Base-by-base conservation (phyloP, 2,329 filamentous ascomycete genomes). In the Neofusicoccum sp. region DNA sequence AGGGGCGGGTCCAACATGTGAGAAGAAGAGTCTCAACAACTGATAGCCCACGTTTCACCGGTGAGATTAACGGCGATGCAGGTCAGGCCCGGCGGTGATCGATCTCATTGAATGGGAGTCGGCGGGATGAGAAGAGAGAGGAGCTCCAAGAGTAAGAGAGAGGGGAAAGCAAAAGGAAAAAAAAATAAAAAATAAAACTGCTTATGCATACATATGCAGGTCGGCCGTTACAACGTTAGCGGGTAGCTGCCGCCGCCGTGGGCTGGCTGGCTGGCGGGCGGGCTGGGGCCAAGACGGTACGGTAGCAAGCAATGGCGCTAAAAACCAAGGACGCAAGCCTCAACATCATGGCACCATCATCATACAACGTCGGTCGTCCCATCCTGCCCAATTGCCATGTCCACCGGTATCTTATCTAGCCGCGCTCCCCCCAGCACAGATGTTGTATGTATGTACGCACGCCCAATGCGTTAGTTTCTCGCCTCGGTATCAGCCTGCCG, bases 201-300 rank as follows among this genome's bases (percentile, higher is more conserved):
- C 39, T 43, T 6, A 3, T 43, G 39, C 39, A n/a, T 36, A 12
- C 54, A 28, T 28, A 58, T 43, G 54, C 54, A 58, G 54, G 39
- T 45, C 41, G 29, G 54, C 41, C 41, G 54, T 45, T 58, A 58
- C 31, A 41, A 16, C 41, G 45, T 45, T 45, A 44, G 31, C 31
- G 29, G 54, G 22, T 22, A 22, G 22, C 22, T 22, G 22, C 22
- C 22, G 22, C 22, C 22, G 22, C 22, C 29, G 11, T 36, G 41
- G 39, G 41, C 31, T 29, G 31, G 41, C n/a, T 33, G 4, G 6
- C 34, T 28, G 14, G 29, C n/a, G 1, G 29, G 43, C 43, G 29
- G 22, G 39, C 9, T 36, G 43, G 29, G 28, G 39, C 28, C 43
- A 22, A 22, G 22, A 22, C 1, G 2, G 22, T 1, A 22, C 22